Evolutionary conservation across 2,329 filamentous ascomycete genomes (phyloP).

Genomic region (Colletotrichum brevisporum): DNA sequence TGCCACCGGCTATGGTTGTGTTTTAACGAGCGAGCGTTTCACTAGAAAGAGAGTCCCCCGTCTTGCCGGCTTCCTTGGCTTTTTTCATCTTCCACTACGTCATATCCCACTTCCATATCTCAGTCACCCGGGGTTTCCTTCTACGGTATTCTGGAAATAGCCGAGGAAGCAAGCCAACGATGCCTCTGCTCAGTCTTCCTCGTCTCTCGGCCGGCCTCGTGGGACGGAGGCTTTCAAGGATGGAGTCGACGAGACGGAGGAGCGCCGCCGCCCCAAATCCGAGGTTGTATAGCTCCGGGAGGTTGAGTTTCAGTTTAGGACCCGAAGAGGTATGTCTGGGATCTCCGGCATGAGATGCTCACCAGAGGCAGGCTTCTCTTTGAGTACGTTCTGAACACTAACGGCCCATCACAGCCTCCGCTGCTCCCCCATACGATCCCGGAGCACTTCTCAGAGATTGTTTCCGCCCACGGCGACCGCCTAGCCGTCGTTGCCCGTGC

Average conservation of each 20-base stretch:
- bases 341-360: neutral
- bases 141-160: neutral
- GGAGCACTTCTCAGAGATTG: conserved; percentile 78
- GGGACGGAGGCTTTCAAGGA: neutral
- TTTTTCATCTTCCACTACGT: too few relatives aligned
- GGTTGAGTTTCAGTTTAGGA: conserved; percentile 23
- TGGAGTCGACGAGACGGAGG: neutral
- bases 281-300: conserved; percentile 1
- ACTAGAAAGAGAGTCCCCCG: neutral
- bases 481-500: conserved; percentile 69
- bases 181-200: neutral
- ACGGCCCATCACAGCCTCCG: conserved; percentile 66
- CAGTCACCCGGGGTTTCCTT: neutral
- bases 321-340: conserved; percentile 14
- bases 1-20: neutral
- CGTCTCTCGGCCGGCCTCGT: neutral
- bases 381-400: neutral
- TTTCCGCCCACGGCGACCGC: conserved; percentile 74
- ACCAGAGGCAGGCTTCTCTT: neutral
- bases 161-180: neutral
- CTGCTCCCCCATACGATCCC: conserved; percentile 79
- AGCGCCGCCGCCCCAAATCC: neutral
- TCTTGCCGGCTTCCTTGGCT: too few relatives aligned
- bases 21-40: neutral
- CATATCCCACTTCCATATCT: neutral